Base-by-base conservation (phyloP, 495 filamentous ascomycete species). In the Aspergillus cavernicola region DNA sequence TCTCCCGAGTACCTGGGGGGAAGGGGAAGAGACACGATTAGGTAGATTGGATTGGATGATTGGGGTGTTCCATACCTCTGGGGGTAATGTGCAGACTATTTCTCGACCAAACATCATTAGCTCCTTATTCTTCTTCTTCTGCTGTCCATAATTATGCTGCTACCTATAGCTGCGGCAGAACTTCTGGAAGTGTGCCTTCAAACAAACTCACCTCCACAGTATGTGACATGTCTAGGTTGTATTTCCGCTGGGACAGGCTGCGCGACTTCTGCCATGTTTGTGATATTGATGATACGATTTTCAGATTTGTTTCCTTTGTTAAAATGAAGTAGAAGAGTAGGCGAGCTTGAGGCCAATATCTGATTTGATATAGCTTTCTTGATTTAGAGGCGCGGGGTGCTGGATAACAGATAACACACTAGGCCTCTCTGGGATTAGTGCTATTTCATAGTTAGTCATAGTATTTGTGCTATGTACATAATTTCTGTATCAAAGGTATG, bases 61-160 rank as follows among this genome's bases (percentile, higher is more conserved):
- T 16, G 20, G 12, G 19, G 29, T 6, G 10, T 33, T 10, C 72
- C 76, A 68, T 89, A 95, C 90, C 85, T 96, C 93, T 62, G 92
- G 90, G 41, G 93, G 93, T 63, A 98, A 77, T 43, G 85, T 86
- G 77, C 93, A 98, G 43, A 96, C 92, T 97, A 63, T 48, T 37
- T 8, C 39, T 28, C 10, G 4, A n/a, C n/a, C n/a, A n/a, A n/a
- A n/a, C n/a, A n/a, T n/a, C n/a, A n/a, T n/a, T n/a, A n/a, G n/a
- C n/a, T n/a, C n/a, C n/a, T n/a, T n/a, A n/a, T n/a, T n/a, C n/a
- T n/a, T n/a, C n/a, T n/a, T n/a, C n/a, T n/a, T n/a, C n/a, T n/a
- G n/a, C n/a, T n/a, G n/a, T n/a, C n/a, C n/a, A n/a, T n/a, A n/a
- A n/a, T n/a, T n/a, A n/a, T n/a, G n/a, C n/a, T n/a, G n/a, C n/a